Percentiles rank a stretch among this genome's conserved stretches.
These are phyloP conservation scores for Parietaria judaica DNA, from an alignment of 306 rosid genomes.

Conservation along the genomic window DNA sequence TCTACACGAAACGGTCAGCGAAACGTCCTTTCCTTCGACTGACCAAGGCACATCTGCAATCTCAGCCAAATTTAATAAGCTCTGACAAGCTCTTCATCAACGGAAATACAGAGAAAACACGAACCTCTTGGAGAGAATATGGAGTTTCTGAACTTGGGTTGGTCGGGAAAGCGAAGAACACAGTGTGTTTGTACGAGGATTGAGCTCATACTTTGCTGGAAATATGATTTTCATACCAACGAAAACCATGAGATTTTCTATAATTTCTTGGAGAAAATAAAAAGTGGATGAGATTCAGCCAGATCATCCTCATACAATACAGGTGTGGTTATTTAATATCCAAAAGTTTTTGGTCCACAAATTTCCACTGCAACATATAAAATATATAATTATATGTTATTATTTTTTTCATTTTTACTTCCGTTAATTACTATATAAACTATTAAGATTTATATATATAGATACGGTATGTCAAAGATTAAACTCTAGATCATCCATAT, in stretches of 20 bases:
- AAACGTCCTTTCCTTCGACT: slow-evolving; percentile 14
- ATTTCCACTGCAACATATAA: neutral
- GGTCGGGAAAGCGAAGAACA: slow-evolving; percentile 28
- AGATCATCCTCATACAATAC: neutral
- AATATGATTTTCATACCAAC: slow-evolving; percentile 1
- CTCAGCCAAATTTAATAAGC: slow-evolving; percentile 64
- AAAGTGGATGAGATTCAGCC: slow-evolving; percentile 11
- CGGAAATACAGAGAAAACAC: slow-evolving; percentile 3
- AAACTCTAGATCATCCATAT: too few relatives aligned
- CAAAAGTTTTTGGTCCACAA: neutral
- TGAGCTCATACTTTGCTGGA: slow-evolving; percentile 29
- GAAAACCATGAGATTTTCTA: neutral
- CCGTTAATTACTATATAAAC: too few relatives aligned
- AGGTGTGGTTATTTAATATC: neutral
- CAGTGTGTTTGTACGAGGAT: slow-evolving; percentile 16
- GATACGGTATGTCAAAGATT: too few relatives aligned
- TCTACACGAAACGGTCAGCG: slow-evolving; percentile 18
- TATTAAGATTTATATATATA: too few relatives aligned
- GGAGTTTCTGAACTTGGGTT: slow-evolving; percentile 27
- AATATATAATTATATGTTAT: too few relatives aligned
- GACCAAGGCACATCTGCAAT: slow-evolving; percentile 36
- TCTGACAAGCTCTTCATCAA: neutral
- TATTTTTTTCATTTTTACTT: too few relatives aligned
- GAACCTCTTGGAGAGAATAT: slow-evolving; percentile 29
- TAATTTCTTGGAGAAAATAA: neutral